Percentiles rank a stretch among this genome's conserved stretches.
Evolutionary conservation across 2,329 filamentous ascomycete species (phyloP).

Genomic region (Chaetomium sp.): DNA sequence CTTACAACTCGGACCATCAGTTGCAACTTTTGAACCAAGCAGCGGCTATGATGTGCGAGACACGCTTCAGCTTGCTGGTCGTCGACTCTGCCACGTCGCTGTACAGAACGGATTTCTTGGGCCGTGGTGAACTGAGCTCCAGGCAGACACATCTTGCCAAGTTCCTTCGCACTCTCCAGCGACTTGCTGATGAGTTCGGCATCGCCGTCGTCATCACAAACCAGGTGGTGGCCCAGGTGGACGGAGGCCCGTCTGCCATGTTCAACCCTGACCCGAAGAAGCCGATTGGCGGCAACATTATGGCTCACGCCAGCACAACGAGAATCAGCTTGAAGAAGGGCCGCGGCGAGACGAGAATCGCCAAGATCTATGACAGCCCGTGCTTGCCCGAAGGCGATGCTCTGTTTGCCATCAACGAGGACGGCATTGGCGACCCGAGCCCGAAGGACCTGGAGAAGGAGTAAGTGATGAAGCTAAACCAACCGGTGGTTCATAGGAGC

Average conservation of each 20-base stretch:
- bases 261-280: conserved; percentile 99
- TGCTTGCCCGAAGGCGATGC: conserved; percentile 96
- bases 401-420: conserved; percentile 94
- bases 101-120: conserved; percentile 94
- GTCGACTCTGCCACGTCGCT: conserved; percentile 95
- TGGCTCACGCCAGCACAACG: conserved; percentile 95
- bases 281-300: conserved; percentile 97
- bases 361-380: conserved; percentile 98
- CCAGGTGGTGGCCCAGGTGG: conserved; percentile 96
- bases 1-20: conserved; percentile 98
- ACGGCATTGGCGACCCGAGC: conserved; percentile 92
- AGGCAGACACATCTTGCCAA: conserved; percentile 87
- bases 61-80: conserved; percentile 90
- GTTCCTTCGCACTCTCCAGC: conserved; percentile 82
- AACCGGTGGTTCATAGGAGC: neutral
- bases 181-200: conserved; percentile 81
- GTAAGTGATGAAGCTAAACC: conserved; percentile 7
- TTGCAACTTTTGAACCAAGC: conserved; percentile 93
- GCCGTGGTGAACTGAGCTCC: conserved; percentile 94
- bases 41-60: conserved; percentile 99
- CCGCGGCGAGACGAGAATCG: conserved; percentile 89
- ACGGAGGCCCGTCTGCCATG: conserved; percentile 94
- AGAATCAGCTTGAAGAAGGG: conserved; percentile 95
- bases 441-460: conserved; percentile 93
- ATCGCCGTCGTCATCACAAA: conserved; percentile 99